A percentile compares a stretch with the other conserved stretches of the same genome.
phyloP scores from a whole-genome alignment of 1,284 basidiomycete species.

The Singerocomus rubriflavus region DNA sequence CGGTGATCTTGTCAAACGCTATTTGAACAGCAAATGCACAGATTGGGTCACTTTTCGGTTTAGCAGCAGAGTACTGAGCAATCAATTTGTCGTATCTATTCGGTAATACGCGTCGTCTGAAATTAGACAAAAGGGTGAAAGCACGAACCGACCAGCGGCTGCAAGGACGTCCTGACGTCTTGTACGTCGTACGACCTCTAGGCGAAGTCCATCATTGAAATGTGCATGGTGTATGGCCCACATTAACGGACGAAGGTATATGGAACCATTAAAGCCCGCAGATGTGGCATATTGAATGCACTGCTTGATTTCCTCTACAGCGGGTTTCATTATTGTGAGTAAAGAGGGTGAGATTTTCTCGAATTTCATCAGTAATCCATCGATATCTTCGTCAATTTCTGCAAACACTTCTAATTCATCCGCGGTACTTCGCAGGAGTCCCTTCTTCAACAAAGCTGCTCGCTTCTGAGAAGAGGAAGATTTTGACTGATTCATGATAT shows the following conservation, averaged over 20 bases:
- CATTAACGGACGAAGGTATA: slow-evolving; percentile 74
- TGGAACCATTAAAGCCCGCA: slow-evolving; percentile 59
- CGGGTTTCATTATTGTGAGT: slow-evolving; percentile 43
- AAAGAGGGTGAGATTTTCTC: slow-evolving; percentile 61
- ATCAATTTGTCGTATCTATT: slow-evolving; percentile 76
- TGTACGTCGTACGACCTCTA: slow-evolving; percentile 69
- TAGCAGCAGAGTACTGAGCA: slow-evolving; percentile 55
- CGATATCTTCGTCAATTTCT: slow-evolving; percentile 63
- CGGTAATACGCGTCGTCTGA: background rate
- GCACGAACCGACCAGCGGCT: slow-evolving; percentile 69
- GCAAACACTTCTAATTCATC: slow-evolving; percentile 71
- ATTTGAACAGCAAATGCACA: slow-evolving; percentile 78
- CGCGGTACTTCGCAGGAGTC: slow-evolving; percentile 54
- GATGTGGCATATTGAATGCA: slow-evolving; percentile 60
- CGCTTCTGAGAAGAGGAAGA: slow-evolving; percentile 67
- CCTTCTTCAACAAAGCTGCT: slow-evolving; percentile 61
- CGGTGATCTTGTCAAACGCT: slow-evolving; percentile 75
- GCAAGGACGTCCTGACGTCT: slow-evolving; percentile 75
- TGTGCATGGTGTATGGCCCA: slow-evolving; percentile 56
- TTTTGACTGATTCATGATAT: slow-evolving; percentile 62
- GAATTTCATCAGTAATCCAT: slow-evolving; percentile 50
- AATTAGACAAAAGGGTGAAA: background rate
- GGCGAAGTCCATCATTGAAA: slow-evolving; percentile 72
- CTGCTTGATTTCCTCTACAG: slow-evolving; percentile 60
- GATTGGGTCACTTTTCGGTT: slow-evolving; percentile 48